Percentiles rank a stretch among this genome's conserved stretches.
Conservation (phyloP, 2,329 filamentous ascomycete species). For the Hypoxylon sp. region DNA sequence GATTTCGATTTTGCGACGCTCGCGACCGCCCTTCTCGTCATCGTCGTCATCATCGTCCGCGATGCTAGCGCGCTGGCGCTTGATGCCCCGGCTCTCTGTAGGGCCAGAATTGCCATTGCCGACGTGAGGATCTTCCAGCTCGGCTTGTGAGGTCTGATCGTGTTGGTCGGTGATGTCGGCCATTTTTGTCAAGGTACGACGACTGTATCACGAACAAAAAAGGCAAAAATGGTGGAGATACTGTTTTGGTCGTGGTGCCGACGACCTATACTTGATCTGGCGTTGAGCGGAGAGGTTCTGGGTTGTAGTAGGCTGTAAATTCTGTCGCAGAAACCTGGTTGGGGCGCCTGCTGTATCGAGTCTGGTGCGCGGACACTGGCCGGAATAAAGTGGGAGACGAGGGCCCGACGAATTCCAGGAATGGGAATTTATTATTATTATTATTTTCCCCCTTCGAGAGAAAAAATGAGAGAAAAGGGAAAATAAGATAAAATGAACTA, state of each 20-base stretch:
- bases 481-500: constrained; percentile 29
- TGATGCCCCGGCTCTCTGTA: constrained; percentile 83
- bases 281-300: constrained; percentile 64
- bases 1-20: constrained; percentile 99
- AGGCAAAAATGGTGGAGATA: constrained; percentile 70
- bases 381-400: constrained; percentile 58
- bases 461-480: constrained; percentile 34
- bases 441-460: constrained; percentile 42
- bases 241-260: constrained; percentile 75
- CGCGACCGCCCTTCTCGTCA: constrained; percentile 96
- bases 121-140: constrained; percentile 78
- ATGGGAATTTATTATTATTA: constrained; percentile 55
- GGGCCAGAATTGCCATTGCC: constrained; percentile 78
- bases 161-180: constrained; percentile 84
- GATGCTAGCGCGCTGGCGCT: constrained; percentile 85
- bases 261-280: constrained; percentile 76
- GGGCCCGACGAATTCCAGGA: constrained; percentile 54
- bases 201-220: constrained; percentile 65
- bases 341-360: constrained; percentile 61
- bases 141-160: constrained; percentile 79
- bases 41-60: constrained; percentile 97
- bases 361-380: constrained; percentile 56
- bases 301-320: constrained; percentile 59
- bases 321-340: constrained; percentile 68
- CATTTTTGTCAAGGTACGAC: constrained; percentile 63